Conservation (phyloP, 257 asterid species). For the Parsonsia alboflavescens region DNA sequence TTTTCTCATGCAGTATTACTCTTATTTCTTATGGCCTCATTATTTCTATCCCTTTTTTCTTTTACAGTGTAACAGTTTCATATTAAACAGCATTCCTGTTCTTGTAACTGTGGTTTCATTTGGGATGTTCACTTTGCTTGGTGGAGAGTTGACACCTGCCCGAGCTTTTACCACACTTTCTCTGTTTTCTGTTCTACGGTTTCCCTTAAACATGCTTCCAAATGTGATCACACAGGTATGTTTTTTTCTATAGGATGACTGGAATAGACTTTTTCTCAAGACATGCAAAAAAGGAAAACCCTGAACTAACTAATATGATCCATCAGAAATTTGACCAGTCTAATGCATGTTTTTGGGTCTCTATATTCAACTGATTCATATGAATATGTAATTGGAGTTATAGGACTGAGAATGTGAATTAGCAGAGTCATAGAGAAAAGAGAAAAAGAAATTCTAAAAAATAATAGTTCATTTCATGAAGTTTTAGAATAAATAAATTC, state of each 20-base stretch:
- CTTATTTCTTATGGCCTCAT: background rate
- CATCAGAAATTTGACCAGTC: too few species aligned
- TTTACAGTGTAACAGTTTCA: conserved; percentile 78
- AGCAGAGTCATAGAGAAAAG: too few species aligned
- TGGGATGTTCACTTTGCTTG: conserved; percentile 70
- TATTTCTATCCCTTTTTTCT: background rate
- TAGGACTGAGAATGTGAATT: background rate
- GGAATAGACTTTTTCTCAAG: background rate
- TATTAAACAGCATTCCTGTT: conserved; percentile 78
- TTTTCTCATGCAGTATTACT: background rate
- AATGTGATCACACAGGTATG: conserved; percentile 80
- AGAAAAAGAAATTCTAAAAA: too few species aligned
- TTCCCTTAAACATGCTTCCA: conserved; percentile 79
- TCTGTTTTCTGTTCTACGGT: conserved; percentile 65
- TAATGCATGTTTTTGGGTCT: background rate
- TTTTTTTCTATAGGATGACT: conserved; percentile 13
- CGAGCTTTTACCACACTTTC: conserved; percentile 88
- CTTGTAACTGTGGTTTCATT: conserved; percentile 79
- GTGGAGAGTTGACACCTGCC: conserved; percentile 87
- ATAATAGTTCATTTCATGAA: too few species aligned
- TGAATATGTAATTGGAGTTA: background rate
- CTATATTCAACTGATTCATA: background rate
- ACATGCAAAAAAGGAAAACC: background rate
- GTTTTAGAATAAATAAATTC: too few species aligned
- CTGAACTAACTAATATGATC: background rate